A percentile compares a stretch with the other conserved stretches of the same genome.
Conservation (phyloP, 768 basidiomycete genomes). For the Amyloporia xantha region DNA sequence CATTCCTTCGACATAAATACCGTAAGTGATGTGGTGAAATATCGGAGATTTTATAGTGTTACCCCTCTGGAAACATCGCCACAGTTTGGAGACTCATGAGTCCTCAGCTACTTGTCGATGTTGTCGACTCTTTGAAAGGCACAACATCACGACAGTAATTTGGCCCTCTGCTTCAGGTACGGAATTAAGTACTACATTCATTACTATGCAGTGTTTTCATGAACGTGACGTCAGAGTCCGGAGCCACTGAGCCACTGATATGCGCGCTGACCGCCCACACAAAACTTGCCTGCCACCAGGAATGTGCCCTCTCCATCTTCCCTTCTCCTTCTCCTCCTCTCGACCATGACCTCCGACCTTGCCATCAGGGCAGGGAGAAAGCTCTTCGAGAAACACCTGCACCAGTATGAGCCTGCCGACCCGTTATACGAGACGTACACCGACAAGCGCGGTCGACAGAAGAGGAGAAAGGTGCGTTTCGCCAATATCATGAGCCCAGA, state of each 20-base stretch:
- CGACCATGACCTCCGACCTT: conserved; percentile 16
- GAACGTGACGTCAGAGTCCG: conserved; percentile 3
- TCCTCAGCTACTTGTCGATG: too few relatives aligned
- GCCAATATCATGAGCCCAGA: background rate
- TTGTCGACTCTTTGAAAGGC: too few relatives aligned
- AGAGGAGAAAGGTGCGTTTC: conserved; percentile 46
- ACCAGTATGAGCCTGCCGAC: conserved; percentile 64
- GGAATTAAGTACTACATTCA: too few relatives aligned
- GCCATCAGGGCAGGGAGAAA: conserved; percentile 43
- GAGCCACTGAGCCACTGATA: background rate
- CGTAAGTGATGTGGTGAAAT: too few relatives aligned
- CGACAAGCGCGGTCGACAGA: conserved; percentile 48
- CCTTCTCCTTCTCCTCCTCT: background rate
- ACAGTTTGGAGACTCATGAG: too few relatives aligned
- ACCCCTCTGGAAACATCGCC: too few relatives aligned
- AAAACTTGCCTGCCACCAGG: background rate
- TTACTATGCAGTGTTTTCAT: too few relatives aligned
- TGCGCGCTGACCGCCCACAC: background rate
- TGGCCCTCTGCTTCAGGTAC: too few relatives aligned
- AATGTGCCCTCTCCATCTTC: background rate
- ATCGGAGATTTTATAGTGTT: too few relatives aligned
- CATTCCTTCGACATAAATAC: too few relatives aligned
- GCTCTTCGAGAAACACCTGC: conserved; percentile 58
- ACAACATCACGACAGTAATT: too few relatives aligned
- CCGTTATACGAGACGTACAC: conserved; percentile 66